Evolutionary conservation across 352 stramenopile species (phyloP).

Genomic region (Pythium biforme): DNA sequence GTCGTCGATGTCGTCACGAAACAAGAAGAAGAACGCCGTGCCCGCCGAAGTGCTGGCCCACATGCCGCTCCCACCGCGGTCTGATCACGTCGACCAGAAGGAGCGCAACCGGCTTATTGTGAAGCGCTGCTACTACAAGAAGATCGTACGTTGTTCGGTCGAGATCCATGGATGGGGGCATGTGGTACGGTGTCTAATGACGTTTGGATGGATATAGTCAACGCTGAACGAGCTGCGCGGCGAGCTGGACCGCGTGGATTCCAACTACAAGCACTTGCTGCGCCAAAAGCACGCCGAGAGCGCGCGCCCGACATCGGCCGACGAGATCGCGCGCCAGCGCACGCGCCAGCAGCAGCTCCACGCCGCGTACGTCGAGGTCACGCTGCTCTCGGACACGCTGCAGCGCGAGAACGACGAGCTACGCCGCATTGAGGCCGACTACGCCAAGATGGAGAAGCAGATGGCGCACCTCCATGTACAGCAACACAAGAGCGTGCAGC

Average conservation of each 20-base stretch:
- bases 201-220: constrained; percentile 29
- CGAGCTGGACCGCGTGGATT: constrained; percentile 40
- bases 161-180: neutral
- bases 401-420: constrained; percentile 59
- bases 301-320: constrained; percentile 21
- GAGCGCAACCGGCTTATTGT: constrained; percentile 41
- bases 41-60: constrained; percentile 25
- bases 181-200: neutral
- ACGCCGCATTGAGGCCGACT: constrained; percentile 38
- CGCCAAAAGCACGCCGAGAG: constrained; percentile 22
- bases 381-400: constrained; percentile 46
- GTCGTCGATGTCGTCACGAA: constrained; percentile 1
- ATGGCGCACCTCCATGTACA: constrained; percentile 35
- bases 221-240: constrained; percentile 55
- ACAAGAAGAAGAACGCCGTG: constrained; percentile 12
- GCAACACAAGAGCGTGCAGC: constrained; percentile 40
- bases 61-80: constrained; percentile 26
- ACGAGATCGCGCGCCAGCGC: constrained; percentile 8
- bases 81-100: constrained; percentile 22
- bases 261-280: constrained; percentile 47
- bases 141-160: constrained; percentile 44
- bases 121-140: constrained; percentile 81
- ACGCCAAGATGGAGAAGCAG: constrained; percentile 49
- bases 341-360: constrained; percentile 29
- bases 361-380: constrained; percentile 49